These are phyloP conservation scores for Aureobasidium musti DNA, from an alignment of 2,329 filamentous ascomycete species.

Conservation along the genomic window DNA sequence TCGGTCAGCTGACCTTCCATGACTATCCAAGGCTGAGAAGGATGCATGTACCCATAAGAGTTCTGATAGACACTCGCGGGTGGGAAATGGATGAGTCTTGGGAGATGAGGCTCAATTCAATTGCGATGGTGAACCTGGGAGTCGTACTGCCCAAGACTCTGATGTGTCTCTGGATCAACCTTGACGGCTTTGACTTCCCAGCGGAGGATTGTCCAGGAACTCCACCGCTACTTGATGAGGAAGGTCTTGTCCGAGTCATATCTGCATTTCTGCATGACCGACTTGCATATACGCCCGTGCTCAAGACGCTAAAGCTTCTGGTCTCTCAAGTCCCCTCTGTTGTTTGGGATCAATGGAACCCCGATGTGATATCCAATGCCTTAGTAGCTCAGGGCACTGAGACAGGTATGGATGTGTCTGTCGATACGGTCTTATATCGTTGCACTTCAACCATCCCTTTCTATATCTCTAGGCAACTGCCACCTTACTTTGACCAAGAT, in stretches of 20 bases:
- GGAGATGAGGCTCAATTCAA: not conserved
- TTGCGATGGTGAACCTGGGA: not conserved
- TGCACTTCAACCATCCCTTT: not conserved
- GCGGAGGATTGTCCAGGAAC: not conserved
- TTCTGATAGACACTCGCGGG: not conserved
- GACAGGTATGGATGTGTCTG: not conserved
- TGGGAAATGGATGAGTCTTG: not conserved
- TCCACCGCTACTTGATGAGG: not conserved
- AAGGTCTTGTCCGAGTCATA: not conserved
- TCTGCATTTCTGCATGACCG: not conserved
- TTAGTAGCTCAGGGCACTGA: not conserved
- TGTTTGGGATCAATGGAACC: not conserved
- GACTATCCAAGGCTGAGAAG: not conserved
- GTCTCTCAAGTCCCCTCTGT: not conserved
- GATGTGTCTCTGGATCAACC: conserved; percentile 7
- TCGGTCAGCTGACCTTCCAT: not conserved
- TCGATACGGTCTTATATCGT: not conserved
- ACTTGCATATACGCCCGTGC: not conserved
- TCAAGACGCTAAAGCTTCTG: not conserved
- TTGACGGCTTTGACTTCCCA: conserved; percentile 13
- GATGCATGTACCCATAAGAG: conserved; percentile 12
- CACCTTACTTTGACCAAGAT: not conserved
- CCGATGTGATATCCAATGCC: not conserved
- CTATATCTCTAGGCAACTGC: not conserved
- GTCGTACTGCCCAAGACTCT: not conserved